phyloP scores from a whole-genome alignment of 352 stramenopile species.

The Globisporangium mamillatum region DNA sequence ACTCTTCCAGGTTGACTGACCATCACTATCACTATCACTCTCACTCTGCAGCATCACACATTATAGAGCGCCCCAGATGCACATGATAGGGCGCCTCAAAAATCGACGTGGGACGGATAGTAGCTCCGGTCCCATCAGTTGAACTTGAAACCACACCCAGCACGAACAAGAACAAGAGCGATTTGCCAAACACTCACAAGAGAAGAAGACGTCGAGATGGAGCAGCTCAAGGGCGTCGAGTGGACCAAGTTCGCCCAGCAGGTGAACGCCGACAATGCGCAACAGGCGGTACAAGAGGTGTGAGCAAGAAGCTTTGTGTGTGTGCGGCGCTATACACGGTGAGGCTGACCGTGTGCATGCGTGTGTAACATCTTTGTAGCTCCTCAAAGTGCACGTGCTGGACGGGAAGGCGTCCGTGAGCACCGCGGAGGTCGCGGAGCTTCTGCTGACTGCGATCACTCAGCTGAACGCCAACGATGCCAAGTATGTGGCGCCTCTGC shows the following conservation, averaged over 20 bases:
- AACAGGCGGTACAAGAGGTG: constrained; percentile 18
- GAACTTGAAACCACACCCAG: background rate
- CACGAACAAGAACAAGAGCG: no score
- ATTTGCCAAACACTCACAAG: background rate
- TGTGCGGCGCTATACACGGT: background rate
- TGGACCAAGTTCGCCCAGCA: constrained; percentile 29
- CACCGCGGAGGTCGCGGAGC: constrained; percentile 21
- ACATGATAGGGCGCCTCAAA: no score
- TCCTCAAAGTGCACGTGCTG: constrained; percentile 31
- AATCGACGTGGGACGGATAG: no score
- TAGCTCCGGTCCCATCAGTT: background rate
- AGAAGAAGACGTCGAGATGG: background rate
- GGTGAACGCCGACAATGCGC: background rate
- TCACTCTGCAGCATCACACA: background rate
- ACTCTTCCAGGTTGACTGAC: background rate
- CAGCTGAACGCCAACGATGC: constrained; percentile 6
- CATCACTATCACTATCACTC: no score
- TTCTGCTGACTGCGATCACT: constrained; percentile 29
- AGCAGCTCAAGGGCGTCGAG: constrained; percentile 22
- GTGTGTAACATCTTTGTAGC: constrained; percentile 16
- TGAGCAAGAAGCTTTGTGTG: background rate
- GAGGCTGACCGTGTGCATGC: background rate
- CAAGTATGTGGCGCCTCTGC: constrained; percentile 50
- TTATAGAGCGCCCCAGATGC: background rate
- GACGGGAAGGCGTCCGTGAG: constrained; percentile 14